These are phyloP conservation scores for Tephrocybe sp. DNA, from an alignment of 768 basidiomycete genomes.

Conservation along the genomic window DNA sequence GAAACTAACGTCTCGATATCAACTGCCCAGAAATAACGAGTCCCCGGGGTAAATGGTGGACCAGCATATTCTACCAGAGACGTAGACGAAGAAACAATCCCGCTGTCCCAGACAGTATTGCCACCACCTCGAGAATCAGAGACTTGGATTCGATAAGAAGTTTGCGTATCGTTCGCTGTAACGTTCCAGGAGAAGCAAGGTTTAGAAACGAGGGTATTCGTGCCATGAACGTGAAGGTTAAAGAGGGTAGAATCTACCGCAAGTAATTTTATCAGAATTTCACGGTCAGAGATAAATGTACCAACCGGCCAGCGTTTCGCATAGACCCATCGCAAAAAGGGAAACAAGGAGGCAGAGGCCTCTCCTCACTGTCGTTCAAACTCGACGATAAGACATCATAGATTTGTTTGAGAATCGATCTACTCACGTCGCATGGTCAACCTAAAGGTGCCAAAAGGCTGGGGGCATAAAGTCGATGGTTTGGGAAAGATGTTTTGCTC, in stretches of 20 bases:
- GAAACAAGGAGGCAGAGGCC: constrained; percentile 12
- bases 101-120: constrained; percentile 6
- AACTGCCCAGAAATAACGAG: constrained; percentile 7
- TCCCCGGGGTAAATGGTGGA: neutral
- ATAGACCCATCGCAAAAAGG: constrained; percentile 8
- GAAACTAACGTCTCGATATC: neutral
- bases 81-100: constrained; percentile 4
- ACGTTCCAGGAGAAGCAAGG: constrained; percentile 7
- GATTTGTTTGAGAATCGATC: neutral
- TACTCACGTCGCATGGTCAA: constrained; percentile 12
- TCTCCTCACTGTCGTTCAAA: constrained; percentile 3
- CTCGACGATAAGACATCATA: neutral
- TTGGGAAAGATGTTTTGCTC: neutral
- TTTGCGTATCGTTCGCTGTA: constrained; percentile 5
- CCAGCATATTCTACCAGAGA: constrained; percentile 10
- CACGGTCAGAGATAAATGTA: too few relatives aligned
- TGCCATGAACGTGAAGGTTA: constrained; percentile 12
- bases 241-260: constrained; percentile 14
- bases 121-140: neutral
- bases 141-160: constrained; percentile 8
- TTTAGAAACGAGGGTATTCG: constrained; percentile 3
- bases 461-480: constrained; percentile 2
- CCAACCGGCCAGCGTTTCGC: constrained; percentile 14
- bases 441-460: neutral
- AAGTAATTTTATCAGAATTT: neutral